phyloP scores from a whole-genome alignment of 495 filamentous ascomycete genomes.

The Oidiodendron maius region DNA sequence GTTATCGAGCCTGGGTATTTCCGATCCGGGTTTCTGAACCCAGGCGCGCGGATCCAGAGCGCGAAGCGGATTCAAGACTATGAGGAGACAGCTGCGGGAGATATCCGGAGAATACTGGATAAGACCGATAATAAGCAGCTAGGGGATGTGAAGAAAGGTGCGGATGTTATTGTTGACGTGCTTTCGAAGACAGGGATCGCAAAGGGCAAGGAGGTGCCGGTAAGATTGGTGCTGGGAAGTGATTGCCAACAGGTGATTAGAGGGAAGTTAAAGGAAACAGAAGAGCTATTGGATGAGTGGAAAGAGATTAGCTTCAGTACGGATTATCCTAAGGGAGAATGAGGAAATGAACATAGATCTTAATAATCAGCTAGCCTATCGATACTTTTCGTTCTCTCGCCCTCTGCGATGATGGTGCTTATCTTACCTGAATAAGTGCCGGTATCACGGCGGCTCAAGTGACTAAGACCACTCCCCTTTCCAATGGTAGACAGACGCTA shows the following conservation, averaged over 20 bases:
- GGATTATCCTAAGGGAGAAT: no score
- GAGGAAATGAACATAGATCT: no score
- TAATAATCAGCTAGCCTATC: no score
- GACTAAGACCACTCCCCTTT: no score
- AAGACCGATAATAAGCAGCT: constrained; percentile 28
- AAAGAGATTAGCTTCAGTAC: constrained; percentile 28
- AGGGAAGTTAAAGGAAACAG: constrained; percentile 25
- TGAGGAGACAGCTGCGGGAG: not conserved
- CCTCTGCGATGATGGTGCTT: no score
- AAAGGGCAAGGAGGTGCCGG: constrained; percentile 31
- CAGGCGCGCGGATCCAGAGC: constrained; percentile 15
- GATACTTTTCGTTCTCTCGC: no score
- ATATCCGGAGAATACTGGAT: no score
- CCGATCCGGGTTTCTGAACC: constrained; percentile 36
- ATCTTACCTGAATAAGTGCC: no score
- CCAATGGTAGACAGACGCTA: no score
- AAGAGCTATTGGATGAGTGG: constrained; percentile 35
- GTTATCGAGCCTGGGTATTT: constrained; percentile 45
- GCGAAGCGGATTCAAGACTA: not conserved
- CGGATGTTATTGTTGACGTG: constrained; percentile 39
- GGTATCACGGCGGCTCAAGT: no score
- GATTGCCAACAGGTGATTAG: constrained; percentile 33
- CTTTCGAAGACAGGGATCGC: constrained; percentile 21
- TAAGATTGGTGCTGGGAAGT: constrained; percentile 34
- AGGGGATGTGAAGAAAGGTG: constrained; percentile 41